Base-by-base conservation (phyloP, 257 asterid genomes). In the Solanum lycopersicoides region DNA sequence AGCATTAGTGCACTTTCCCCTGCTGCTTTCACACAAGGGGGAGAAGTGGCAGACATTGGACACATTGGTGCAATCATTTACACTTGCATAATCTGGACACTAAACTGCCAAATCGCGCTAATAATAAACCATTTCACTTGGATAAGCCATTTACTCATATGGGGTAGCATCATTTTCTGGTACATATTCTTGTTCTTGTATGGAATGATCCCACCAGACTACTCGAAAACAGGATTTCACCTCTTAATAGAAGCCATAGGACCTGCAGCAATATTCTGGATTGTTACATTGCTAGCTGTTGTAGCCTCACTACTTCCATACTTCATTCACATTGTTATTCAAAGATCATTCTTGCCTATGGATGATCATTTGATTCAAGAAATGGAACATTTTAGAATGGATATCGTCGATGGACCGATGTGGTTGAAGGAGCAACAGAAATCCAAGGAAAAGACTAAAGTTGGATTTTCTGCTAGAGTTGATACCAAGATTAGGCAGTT, bases 291-390 rank as follows among this genome's bases (percentile, higher is more conserved):
- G 11, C 76, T 97, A 80, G 98, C 94, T 20, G 93, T 95, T 1
- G 87, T 93, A 9, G 89, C 93, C 9, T 96, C 98, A 86, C 92
- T 90, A 76, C 93, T 97, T 59, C 99, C 99, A 3, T 97, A 97
- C 89, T 93, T 97, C 6, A 91, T 93, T 5, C 98, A 95, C 92
- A 93, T 95, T 35, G 86, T 98, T 9, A 94, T 93, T 89, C 98
- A 94, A 53, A 90, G 99, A 85, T 90, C 94, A 50, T 93, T 95
- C 91, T 91, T 90, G 69, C 99, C 99, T 0, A 91, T 95, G 96
- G 99, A 97, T 74, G 99, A 96, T 86, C 99, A 97, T 63, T 91
- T 97, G 84, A 97, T 97, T 84, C 99, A 96, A 83, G 99, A 97
- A 92, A 96, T 97, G 88, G 96, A 94, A 89, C 93, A 92, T 87